Percentiles rank a stretch among this genome's conserved stretches.
Conservation (phyloP, 2,329 filamentous ascomycete species). For the Clarireedia paspali region DNA sequence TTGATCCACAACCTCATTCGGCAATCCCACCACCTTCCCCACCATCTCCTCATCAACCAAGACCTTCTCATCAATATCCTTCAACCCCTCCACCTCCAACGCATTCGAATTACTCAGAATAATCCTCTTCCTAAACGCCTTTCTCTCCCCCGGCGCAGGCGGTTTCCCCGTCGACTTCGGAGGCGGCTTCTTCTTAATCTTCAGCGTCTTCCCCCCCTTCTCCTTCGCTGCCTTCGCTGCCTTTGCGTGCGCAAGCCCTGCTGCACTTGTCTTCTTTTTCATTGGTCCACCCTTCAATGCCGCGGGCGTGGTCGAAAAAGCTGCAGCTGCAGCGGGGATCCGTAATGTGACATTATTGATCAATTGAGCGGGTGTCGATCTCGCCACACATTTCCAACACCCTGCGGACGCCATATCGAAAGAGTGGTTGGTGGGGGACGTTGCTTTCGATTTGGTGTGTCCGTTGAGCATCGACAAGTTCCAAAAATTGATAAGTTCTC, state of each 20-base stretch:
- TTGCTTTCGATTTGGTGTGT: background rate
- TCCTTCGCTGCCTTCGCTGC: conserved; percentile 1
- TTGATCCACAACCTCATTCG: conserved; percentile 65
- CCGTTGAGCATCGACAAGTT: background rate
- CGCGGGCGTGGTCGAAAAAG: conserved; percentile 25
- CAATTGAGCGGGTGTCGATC: conserved; percentile 37
- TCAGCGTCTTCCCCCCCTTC: conserved; percentile 13
- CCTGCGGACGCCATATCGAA: conserved; percentile 45
- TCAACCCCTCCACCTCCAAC: conserved; percentile 62
- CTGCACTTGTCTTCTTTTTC: conserved; percentile 2
- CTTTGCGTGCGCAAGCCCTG: conserved; percentile 8
- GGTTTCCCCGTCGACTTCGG: conserved; percentile 36
- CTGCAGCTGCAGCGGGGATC: conserved; percentile 19
- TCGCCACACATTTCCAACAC: conserved; percentile 51
- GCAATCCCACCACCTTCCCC: conserved; percentile 63
- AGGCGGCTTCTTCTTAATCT: conserved; percentile 42
- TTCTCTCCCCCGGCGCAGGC: conserved; percentile 71
- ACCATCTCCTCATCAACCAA: conserved; percentile 43
- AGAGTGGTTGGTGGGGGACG: background rate
- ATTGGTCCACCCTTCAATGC: conserved; percentile 10
- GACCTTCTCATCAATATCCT: conserved; percentile 50
- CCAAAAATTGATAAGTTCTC: conserved; percentile 6
- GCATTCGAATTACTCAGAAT: conserved; percentile 93
- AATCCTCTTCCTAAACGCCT: conserved; percentile 79
- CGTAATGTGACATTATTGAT: conserved; percentile 28